phyloP scores from a whole-genome alignment of 495 filamentous ascomycete genomes.

The Thermothielavioides terrestris region DNA sequence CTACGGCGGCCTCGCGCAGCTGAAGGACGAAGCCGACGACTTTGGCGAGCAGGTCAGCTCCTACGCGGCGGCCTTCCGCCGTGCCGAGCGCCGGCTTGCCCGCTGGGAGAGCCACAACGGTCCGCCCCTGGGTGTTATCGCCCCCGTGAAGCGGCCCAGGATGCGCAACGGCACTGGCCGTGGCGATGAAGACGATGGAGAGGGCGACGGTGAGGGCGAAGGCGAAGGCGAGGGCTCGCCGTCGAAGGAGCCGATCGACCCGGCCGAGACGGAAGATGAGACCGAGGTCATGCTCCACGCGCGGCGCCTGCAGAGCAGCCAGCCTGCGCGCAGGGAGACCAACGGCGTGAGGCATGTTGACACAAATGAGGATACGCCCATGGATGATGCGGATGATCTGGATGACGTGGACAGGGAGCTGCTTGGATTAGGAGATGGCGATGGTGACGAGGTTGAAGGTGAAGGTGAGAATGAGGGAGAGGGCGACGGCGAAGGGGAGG shows the following conservation, averaged over 20 bases:
- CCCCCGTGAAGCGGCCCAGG: conserved; percentile 33
- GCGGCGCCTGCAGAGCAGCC: neutral
- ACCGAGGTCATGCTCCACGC: conserved; percentile 14
- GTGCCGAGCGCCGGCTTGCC: conserved; percentile 58
- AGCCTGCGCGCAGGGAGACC: conserved; percentile 2
- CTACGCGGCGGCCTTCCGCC: conserved; percentile 63
- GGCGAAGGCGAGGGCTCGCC: conserved; percentile 27
- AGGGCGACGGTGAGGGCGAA: conserved; percentile 27
- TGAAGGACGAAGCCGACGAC: conserved; percentile 58
- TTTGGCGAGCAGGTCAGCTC: conserved; percentile 69
- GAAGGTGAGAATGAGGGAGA: conserved; percentile 25
- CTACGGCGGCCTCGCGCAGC: conserved; percentile 59
- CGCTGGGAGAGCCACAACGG: conserved; percentile 58
- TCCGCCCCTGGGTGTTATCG: conserved; percentile 35
- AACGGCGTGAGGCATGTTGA: conserved; percentile 14
- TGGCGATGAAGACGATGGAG: conserved; percentile 16
- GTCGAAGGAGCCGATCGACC: conserved; percentile 20
- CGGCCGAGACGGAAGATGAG: conserved; percentile 30
- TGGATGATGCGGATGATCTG: conserved; percentile 42
- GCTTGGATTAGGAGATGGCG: conserved; percentile 27
- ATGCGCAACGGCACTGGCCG: conserved; percentile 14
- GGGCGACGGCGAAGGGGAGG: conserved; percentile 33
- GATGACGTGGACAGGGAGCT: conserved; percentile 21
- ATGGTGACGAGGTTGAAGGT: conserved; percentile 30
- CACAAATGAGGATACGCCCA: conserved; percentile 28